These are phyloP conservation scores for Rubia tinctorum DNA, from an alignment of 305 asterid species.

Conservation along the genomic window DNA sequence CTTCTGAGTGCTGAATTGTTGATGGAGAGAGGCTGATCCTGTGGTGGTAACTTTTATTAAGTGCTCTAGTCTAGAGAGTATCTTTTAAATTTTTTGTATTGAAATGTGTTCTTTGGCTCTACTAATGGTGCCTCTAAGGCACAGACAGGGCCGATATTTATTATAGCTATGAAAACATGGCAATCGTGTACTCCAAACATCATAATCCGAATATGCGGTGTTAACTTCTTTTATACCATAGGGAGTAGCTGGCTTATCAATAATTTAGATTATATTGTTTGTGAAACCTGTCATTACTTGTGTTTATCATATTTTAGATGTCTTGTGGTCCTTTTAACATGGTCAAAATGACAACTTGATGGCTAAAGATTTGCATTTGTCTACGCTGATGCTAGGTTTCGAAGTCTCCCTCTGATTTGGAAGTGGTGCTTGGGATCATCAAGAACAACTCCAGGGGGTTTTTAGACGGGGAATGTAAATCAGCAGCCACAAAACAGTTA, in stretches of 20 bases:
- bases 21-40: neutral
- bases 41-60: neutral
- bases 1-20: neutral
- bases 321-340: slow-evolving; percentile 1
- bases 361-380: slow-evolving; percentile 2
- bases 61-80: neutral
- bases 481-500: slow-evolving; percentile 73
- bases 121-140: neutral
- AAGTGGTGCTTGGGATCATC: slow-evolving; percentile 76
- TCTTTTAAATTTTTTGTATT: neutral
- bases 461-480: slow-evolving; percentile 65
- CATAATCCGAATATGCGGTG: neutral
- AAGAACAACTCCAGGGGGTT: slow-evolving; percentile 73
- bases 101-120: neutral
- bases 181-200: neutral
- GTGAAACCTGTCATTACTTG: neutral
- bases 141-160: neutral
- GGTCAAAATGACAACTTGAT: neutral
- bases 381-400: slow-evolving; percentile 51
- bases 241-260: neutral
- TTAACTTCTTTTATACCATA: neutral
- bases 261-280: neutral
- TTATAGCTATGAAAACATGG: neutral
- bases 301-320: neutral
- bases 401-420: slow-evolving; percentile 92